These are phyloP conservation scores for Marvania coccoides DNA, from an alignment of 139 green algal species.

Conservation along the genomic window DNA sequence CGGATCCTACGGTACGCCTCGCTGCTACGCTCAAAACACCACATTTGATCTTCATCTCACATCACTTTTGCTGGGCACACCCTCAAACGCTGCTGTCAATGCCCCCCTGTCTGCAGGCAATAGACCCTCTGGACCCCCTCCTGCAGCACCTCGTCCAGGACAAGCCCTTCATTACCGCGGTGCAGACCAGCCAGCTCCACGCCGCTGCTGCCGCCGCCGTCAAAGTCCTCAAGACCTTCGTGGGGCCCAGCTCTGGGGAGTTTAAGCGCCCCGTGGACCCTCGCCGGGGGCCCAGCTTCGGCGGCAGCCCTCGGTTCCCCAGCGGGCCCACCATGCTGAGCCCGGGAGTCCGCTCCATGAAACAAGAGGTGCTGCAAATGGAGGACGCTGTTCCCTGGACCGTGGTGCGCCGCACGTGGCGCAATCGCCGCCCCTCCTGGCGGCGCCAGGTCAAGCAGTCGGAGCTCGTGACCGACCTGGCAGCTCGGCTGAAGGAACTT, in stretches of 20 bases:
- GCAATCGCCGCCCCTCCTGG: conserved; percentile 24
- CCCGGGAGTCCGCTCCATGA: conserved; percentile 15
- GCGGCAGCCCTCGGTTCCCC: not conserved
- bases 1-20: too few species aligned
- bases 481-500: conserved; percentile 29
- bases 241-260: not conserved
- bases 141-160: conserved; percentile 24
- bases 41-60: too few species aligned
- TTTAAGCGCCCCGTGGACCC: conserved; percentile 20
- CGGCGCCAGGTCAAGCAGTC: conserved; percentile 17
- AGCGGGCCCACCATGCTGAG: too few species aligned
- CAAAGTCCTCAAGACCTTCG: conserved; percentile 12
- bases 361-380: conserved; percentile 21
- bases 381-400: conserved; percentile 28
- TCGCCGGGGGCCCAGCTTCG: not conserved
- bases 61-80: not conserved
- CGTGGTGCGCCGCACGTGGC: conserved; percentile 29
- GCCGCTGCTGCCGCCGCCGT: conserved; percentile 31
- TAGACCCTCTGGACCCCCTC: not conserved
- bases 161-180: conserved; percentile 18
- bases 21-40: too few species aligned
- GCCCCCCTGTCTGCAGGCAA: not conserved
- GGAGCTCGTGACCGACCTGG: conserved; percentile 25
- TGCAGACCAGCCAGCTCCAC: conserved; percentile 28
- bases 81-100: not conserved